Conservation (phyloP, 441 rosid species). For the Aquilaria agallochum region DNA sequence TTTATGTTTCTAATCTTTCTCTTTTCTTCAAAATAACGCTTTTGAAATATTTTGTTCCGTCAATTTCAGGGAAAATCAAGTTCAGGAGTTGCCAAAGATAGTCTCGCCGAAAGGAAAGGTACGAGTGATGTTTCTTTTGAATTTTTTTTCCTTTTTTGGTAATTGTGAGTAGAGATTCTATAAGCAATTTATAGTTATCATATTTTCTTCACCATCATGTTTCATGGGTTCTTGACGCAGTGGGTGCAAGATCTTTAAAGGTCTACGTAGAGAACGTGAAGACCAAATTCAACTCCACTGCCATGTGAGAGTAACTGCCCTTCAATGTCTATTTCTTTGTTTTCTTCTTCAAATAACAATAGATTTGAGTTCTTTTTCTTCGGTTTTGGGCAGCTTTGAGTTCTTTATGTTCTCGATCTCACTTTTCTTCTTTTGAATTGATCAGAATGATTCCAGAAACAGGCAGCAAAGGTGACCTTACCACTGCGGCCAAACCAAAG, state of each 20-base stretch:
- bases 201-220: neutral
- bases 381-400: constrained; percentile 1
- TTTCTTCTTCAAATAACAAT: neutral
- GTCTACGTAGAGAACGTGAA: constrained; percentile 41
- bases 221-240: constrained; percentile 25
- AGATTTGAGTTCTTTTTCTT: constrained; percentile 6
- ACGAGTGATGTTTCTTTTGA: neutral
- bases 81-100: constrained; percentile 24
- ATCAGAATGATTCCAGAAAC: constrained; percentile 37
- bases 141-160: neutral
- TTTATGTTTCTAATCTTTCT: no score
- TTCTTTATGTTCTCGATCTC: neutral
- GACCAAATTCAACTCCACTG: constrained; percentile 25
- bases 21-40: neutral
- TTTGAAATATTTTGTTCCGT: neutral
- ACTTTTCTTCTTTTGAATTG: constrained; percentile 13
- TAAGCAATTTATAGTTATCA: constrained; percentile 4
- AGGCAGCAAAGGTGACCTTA: constrained; percentile 21
- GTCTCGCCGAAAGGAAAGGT: constrained; percentile 28
- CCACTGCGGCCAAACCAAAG: constrained; percentile 39
- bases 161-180: neutral
- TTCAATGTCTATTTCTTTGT: neutral
- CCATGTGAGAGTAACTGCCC: constrained; percentile 33
- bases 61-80: constrained; percentile 24
- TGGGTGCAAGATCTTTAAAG: constrained; percentile 33